Evolutionary conservation across 2,329 filamentous ascomycete species (phyloP).

Genomic region (Fusarium zealandicum): DNA sequence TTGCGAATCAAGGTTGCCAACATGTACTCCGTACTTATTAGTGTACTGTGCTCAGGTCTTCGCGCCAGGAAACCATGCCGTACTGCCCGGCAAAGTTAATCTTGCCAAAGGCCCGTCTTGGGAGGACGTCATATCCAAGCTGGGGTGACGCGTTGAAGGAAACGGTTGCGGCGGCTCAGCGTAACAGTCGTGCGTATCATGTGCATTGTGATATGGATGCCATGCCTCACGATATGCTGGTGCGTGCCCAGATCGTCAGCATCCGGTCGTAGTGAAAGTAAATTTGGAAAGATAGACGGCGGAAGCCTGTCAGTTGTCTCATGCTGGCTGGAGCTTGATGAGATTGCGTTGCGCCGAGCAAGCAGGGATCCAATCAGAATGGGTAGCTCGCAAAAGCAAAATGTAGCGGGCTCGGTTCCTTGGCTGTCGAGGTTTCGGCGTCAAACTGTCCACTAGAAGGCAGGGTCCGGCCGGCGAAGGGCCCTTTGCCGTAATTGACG

Average conservation of each 20-base stretch:
- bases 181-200: neutral
- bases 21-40: no score
- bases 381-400: conserved; percentile 32
- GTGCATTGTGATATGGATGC: no score
- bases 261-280: conserved; percentile 3
- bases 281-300: conserved; percentile 9
- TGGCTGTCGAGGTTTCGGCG: conserved; percentile 24
- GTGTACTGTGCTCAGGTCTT: no score
- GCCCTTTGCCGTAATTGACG: conserved; percentile 20
- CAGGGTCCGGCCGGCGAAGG: conserved; percentile 21
- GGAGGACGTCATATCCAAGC: conserved; percentile 2
- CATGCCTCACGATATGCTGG: neutral
- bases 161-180: conserved; percentile 12
- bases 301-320: conserved; percentile 7
- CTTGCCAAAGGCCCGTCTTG: neutral
- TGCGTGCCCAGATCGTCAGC: conserved; percentile 8
- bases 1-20: no score
- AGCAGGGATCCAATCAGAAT: conserved; percentile 29
- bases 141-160: conserved; percentile 8
- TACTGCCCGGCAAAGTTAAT: neutral
- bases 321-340: conserved; percentile 11
- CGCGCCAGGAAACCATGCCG: neutral
- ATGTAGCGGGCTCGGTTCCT: conserved; percentile 23
- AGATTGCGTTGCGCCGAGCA: conserved; percentile 22
- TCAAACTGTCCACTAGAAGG: conserved; percentile 26